phyloP scores from a whole-genome alignment of 148 eudicot species.

The Nepenthes gracilis region DNA sequence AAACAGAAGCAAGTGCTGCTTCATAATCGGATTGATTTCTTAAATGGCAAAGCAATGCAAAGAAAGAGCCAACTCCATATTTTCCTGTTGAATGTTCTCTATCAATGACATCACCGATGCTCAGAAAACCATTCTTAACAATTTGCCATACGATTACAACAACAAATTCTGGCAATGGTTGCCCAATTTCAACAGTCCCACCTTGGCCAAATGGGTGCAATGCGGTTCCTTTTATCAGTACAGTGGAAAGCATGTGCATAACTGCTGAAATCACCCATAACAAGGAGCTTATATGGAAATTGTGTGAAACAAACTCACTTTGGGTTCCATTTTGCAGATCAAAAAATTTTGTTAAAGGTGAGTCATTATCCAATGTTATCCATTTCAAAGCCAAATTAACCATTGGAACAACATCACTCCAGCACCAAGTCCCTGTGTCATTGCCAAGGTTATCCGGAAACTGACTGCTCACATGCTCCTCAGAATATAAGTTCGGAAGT shows the following conservation, averaged over 20 bases:
- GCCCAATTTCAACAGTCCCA: constrained; percentile 18
- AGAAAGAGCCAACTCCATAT: constrained; percentile 20
- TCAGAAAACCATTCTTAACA: constrained; percentile 35
- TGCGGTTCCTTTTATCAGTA: constrained; percentile 57
- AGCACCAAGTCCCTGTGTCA: constrained; percentile 46
- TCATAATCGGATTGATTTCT: constrained; percentile 41
- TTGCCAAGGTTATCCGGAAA: constrained; percentile 17
- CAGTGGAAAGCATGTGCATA: constrained; percentile 49
- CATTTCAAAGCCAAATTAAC: constrained; percentile 68
- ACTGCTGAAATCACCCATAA: constrained; percentile 70
- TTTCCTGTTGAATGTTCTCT: constrained; percentile 11
- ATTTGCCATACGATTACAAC: constrained; percentile 44
- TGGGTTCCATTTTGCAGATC: constrained; percentile 15
- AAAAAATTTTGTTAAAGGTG: constrained; percentile 22
- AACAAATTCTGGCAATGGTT: constrained; percentile 62
- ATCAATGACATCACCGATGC: constrained; percentile 20
- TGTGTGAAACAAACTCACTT: constrained; percentile 5
- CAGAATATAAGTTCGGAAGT: constrained; percentile 54
- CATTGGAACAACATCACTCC: constrained; percentile 66
- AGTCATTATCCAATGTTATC: constrained; percentile 31
- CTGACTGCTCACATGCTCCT: constrained; percentile 14
- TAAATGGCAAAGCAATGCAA: constrained; percentile 38
- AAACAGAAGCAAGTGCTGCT: constrained; percentile 50
- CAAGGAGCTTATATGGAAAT: constrained; percentile 25
- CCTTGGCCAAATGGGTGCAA: constrained; percentile 18